Evolutionary conservation across 345 rosid species (phyloP), one percentile per base, ranked within the genome.

Genomic region (Gossypium stocksii): DNA sequence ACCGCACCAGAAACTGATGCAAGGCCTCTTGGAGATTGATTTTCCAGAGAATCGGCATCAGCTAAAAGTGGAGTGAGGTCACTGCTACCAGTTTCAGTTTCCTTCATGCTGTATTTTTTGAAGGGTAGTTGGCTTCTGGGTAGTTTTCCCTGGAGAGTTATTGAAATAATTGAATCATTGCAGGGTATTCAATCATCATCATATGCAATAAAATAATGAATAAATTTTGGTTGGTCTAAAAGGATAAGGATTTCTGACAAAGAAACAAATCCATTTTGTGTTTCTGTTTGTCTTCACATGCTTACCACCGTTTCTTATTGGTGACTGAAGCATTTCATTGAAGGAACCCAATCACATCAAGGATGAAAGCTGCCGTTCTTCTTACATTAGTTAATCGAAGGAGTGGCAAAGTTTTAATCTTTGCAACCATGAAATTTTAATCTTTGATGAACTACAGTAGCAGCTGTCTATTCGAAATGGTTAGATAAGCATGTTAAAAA

Each of bases 1-100:
- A 69, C 59, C 4, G 60, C 72, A 49, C 72, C 59, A 27, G 72
- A 69, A 51, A 69, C 59, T 4, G 72, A 51, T 51, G 72, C 72
- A 27, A 5, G 17, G 69, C 25, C 59, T 16, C 60, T 27, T 25
- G 44, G 38, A 49, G 72, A 69, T n/a, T 69, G 73, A 9, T 1
- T 11, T 51, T 69, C 73, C 9, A 69, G 10, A 16, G 72, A 69
- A 27, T 51, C 13, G 0, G 20, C 23, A 52, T 70, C 46, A 16
- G 60, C 23, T 27, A 70, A 29, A 70, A 70, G 48, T 70, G 73
- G 60, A 49, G 9, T 16, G 19, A 14, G 20, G 41, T 17, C 44
- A 49, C 59, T 27, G 72, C 23, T 9, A 53, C 57, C n/a, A 53
- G 22, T n/a, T n/a, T 53, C 58, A 2, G 58, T 7, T 53, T 53